A percentile compares a stretch with the other conserved stretches of the same genome.
These are phyloP conservation scores for Mycena albidolilacea DNA, from an alignment of 768 basidiomycete genomes.

Conservation along the genomic window DNA sequence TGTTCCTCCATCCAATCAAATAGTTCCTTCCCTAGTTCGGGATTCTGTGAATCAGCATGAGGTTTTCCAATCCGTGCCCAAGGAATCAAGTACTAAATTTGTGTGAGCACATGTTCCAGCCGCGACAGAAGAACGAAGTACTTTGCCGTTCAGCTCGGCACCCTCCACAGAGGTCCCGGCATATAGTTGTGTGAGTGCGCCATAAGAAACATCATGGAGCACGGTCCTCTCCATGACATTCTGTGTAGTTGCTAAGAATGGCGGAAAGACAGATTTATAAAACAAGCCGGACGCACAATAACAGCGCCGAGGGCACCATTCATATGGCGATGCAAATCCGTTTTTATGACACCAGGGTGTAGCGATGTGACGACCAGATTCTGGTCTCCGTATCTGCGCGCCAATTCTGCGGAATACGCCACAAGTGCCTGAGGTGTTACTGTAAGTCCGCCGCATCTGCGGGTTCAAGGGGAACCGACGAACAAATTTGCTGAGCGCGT, in stretches of 20 bases:
- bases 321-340: slow-evolving; percentile 46
- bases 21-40: slow-evolving; percentile 41
- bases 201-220: slow-evolving; percentile 38
- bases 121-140: background rate
- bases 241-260: slow-evolving; percentile 3
- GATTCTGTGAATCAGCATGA: slow-evolving; percentile 38
- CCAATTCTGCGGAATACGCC: slow-evolving; percentile 59
- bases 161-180: slow-evolving; percentile 44
- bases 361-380: slow-evolving; percentile 60
- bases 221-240: slow-evolving; percentile 34
- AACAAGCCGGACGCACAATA: slow-evolving; percentile 18
- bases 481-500: slow-evolving; percentile 44
- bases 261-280: too few species aligned
- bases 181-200: slow-evolving; percentile 46
- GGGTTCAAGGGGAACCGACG: slow-evolving; percentile 9
- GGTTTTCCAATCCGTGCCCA: slow-evolving; percentile 45
- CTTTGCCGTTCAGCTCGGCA: slow-evolving; percentile 44
- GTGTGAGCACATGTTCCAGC: background rate
- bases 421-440: slow-evolving; percentile 53
- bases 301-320: slow-evolving; percentile 32
- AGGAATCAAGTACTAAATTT: slow-evolving; percentile 43
- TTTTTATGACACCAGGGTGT: slow-evolving; percentile 56
- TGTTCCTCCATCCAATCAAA: slow-evolving; percentile 47
- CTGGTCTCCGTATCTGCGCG: slow-evolving; percentile 57
- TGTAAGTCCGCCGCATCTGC: background rate